Evolutionary conservation across 2,329 filamentous ascomycete genomes (phyloP), one percentile per base, ranked within the genome.

Genomic region (Dichotomopilus funicola): DNA sequence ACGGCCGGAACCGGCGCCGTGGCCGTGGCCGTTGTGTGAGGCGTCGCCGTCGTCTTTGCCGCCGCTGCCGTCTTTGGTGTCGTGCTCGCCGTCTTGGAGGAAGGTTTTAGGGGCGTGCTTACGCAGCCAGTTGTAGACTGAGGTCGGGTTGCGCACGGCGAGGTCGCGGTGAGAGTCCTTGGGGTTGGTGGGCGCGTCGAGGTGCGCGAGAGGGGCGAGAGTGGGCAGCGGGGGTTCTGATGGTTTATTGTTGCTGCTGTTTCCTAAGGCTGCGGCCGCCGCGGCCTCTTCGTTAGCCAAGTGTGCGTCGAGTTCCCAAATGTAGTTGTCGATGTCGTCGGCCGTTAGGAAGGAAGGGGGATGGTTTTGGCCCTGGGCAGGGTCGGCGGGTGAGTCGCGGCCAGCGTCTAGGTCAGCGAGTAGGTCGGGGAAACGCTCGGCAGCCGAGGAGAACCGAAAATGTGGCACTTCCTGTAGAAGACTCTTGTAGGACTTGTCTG

Each of bases 51-150:
- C 43, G 56, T 59, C 43, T 10, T 40, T 51, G 41, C 36, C 51
- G 47, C 60, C 55, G 57, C 41, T 69, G 42, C 70, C 69, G 13
- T 71, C 71, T 51, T 74, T 71, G 51, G 68, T 70, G 52, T 74
- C 75, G 62, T 68, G 56, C 64, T 86, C 83, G 54, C 84, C 82
- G 65, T 91, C 88, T 68, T 95, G 87, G 19, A 95, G 74, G 73
- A 95, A 91, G 49, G 91, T 85, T 69, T 92, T 86, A 3, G 91
- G 88, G 57, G 89, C 86, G 70, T 96, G 80, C 67, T 89, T 85
- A 60, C 89, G 82, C 10, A 99, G 81, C 94, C 94, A 99, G 70
- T 95, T 96, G 74, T 95, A 95, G 3, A 96, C 91, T 57, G 89
- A 95, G 43, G 90, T 88, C 0, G 91, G 91, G 68, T 97, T 97